Evolutionary conservation across 306 rosid species (phyloP).

Genomic region (Canavalia ensiformis): DNA sequence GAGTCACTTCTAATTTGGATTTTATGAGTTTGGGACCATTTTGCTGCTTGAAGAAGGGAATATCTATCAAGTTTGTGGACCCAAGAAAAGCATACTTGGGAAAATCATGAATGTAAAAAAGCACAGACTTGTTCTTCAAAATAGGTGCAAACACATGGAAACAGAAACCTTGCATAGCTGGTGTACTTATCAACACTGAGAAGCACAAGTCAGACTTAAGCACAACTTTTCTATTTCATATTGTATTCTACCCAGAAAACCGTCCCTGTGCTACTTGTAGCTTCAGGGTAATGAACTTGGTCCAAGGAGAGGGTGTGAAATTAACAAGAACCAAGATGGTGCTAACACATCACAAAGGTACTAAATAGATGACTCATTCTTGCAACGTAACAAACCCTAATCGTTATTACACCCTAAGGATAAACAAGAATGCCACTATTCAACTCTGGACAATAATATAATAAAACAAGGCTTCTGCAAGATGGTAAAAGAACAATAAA

Average conservation of each 20-base stretch:
- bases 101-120: not conserved
- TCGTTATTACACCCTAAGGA: not conserved
- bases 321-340: not conserved
- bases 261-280: not conserved
- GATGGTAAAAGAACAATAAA: not conserved
- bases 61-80: slow-evolving; percentile 1
- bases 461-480: not conserved
- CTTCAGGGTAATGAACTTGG: not conserved
- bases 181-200: not conserved
- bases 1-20: not conserved
- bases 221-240: too few species aligned
- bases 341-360: not conserved
- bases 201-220: slow-evolving; percentile 8
- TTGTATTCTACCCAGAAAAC: too few species aligned
- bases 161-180: not conserved
- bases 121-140: not conserved
- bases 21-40: slow-evolving; percentile 26
- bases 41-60: not conserved
- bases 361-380: not conserved
- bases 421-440: slow-evolving; percentile 5
- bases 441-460: not conserved
- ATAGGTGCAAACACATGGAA: slow-evolving; percentile 24
- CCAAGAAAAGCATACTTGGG: not conserved
- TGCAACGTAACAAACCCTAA: not conserved
- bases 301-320: not conserved